Base-by-base conservation (phyloP, 2,329 filamentous ascomycete species). In the Botrytis elliptica region DNA sequence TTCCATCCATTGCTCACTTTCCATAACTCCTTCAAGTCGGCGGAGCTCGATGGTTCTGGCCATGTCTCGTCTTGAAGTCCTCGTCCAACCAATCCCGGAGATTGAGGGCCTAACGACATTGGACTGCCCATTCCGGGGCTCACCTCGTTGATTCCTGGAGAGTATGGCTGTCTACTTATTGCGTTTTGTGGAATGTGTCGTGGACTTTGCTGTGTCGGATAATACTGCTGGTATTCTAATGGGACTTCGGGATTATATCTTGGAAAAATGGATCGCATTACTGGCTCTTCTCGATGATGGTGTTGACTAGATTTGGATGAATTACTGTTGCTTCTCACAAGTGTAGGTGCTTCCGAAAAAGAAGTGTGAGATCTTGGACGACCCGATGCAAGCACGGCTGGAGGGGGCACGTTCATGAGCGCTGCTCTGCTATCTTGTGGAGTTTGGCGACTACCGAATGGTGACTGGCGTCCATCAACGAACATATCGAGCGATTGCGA, bases 251-350 rank as follows among this genome's bases (percentile, higher is more conserved):
- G 90, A 78, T 95, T 90, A 80, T 94, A 94, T 44, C 88, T 86
- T 12, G 92, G 92, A 78, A 95, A 95, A 78, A 95, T 94, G 38
- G 92, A 94, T 46, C 88, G 87, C 78, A 92, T 86, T 0, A 86
- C 83, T 9, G 83, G 82, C 75, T 83, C 83, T 74, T 83, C 83
- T 74, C 74, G 76, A 79, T 79, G 25, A 38, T 90, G 90, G 69
- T 87, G 86, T 76, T 89, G 89, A 33, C 88, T 90, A 79, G 83
- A 87, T 71, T 86, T 83, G 1, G 87, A 88, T 29, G 84, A 82
- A 66, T 82, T 84, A 79, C 86, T 89, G 67, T 83, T 83, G 74
- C 82, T 84, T 67, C 86, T 84, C 18, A 85, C 85, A 59, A 88
- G 82, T 2, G 86, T 86, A 70, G 85, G 83, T 44, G 85, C 84